Evolutionary conservation across 495 filamentous ascomycete species (phyloP).

Genomic region (Baudoinia panamericana): DNA sequence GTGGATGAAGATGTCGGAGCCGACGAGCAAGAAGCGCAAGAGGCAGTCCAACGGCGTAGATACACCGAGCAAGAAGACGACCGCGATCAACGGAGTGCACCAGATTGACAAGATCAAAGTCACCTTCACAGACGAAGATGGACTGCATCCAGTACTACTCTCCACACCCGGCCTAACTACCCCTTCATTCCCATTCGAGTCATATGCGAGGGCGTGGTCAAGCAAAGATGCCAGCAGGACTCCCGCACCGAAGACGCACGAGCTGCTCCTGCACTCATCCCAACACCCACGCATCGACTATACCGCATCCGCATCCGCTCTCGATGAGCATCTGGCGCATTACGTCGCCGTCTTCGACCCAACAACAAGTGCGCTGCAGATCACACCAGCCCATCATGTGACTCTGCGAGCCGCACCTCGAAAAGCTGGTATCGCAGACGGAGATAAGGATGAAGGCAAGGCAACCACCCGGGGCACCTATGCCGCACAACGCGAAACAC

Average conservation of each 20-base stretch:
- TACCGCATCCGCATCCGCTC: conserved; percentile 39
- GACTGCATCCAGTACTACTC: conserved; percentile 6
- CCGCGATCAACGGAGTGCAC: neutral
- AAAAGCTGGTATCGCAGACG: conserved; percentile 11
- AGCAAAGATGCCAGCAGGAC: conserved; percentile 11
- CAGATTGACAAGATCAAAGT: conserved; percentile 1
- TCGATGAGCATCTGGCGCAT: conserved; percentile 59
- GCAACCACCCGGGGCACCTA: conserved; percentile 19
- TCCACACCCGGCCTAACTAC: conserved; percentile 12
- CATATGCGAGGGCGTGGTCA: conserved; percentile 12
- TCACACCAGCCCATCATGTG: conserved; percentile 64
- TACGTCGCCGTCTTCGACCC: conserved; percentile 82
- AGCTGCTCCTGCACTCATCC: conserved; percentile 69
- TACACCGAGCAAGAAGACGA: conserved; percentile 7
- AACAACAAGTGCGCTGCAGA: conserved; percentile 51
- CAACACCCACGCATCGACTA: conserved; percentile 59
- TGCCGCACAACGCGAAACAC: conserved; percentile 39
- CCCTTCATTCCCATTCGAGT: conserved; percentile 9
- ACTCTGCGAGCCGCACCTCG: conserved; percentile 38
- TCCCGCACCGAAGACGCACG: conserved; percentile 28
- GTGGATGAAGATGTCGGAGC: conserved; percentile 2
- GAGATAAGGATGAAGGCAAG: conserved; percentile 41
- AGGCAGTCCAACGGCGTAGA: conserved; percentile 9
- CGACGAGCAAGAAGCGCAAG: conserved; percentile 15
- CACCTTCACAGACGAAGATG: neutral